Conservation (phyloP, 176 grass and related monocot genomes). For the Avena eriantha region DNA sequence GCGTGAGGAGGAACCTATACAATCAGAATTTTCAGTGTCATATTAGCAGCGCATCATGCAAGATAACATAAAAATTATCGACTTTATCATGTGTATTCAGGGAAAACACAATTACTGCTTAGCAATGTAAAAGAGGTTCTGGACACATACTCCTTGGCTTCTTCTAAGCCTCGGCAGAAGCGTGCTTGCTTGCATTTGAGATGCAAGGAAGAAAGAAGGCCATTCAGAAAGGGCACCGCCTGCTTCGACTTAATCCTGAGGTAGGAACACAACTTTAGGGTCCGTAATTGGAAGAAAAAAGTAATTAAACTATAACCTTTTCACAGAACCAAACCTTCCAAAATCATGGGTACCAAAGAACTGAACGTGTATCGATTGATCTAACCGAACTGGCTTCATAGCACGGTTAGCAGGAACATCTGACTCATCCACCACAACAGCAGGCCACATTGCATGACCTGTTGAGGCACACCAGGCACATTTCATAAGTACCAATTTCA, state of each 20-base stretch:
- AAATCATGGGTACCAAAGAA: constrained; percentile 99
- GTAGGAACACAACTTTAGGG: constrained; percentile 40
- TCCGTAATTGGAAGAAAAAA: constrained; percentile 30
- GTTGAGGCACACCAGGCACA: constrained; percentile 48
- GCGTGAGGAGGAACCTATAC: constrained; percentile 81
- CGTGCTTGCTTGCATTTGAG: constrained; percentile 93
- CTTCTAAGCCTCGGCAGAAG: constrained; percentile 90
- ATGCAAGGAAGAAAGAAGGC: constrained; percentile 91
- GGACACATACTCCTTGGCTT: constrained; percentile 85
- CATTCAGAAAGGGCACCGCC: constrained; percentile 83
- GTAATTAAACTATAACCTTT: constrained; percentile 22
- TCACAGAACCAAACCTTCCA: constrained; percentile 76
- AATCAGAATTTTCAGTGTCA: constrained; percentile 24
- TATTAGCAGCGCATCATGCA: constrained; percentile 19
- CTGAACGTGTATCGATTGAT: constrained; percentile 85
- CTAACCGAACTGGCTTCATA: constrained; percentile 68
- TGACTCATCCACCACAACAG: constrained; percentile 89
- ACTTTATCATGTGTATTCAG: background rate
- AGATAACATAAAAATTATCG: constrained; percentile 26
- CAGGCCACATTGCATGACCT: constrained; percentile 99
- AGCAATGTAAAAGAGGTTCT: constrained; percentile 15
- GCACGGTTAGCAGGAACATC: constrained; percentile 57
- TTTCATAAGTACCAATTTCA: constrained; percentile 35
- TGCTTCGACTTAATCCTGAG: constrained; percentile 93
- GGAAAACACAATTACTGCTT: constrained; percentile 20